phyloP scores from a whole-genome alignment of 768 basidiomycete genomes.

The Rhodosporidiobolus sp. region DNA sequence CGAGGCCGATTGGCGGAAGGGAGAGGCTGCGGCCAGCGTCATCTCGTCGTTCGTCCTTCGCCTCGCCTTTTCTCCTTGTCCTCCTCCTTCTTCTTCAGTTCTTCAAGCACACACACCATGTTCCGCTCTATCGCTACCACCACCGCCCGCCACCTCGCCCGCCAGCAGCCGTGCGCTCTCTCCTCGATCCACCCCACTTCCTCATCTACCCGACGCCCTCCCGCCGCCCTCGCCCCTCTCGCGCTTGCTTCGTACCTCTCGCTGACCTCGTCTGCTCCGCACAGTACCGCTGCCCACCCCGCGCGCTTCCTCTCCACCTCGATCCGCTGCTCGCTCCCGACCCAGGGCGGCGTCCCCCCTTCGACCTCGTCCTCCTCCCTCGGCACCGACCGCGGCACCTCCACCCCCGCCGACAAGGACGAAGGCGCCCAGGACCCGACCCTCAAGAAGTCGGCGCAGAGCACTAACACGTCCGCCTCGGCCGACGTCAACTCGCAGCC shows the following conservation, averaged over 20 bases:
- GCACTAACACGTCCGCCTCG: slow-evolving; percentile 4
- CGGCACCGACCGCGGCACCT: slow-evolving; percentile 1
- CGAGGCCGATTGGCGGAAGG: too few species aligned
- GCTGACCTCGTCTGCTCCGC: background rate
- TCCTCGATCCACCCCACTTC: background rate
- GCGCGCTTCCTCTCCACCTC: background rate
- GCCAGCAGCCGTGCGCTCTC: background rate
- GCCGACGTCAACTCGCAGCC: background rate
- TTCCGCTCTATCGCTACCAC: background rate
- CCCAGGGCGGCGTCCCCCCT: background rate
- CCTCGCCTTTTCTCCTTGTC: too few species aligned
- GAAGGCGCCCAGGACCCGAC: background rate
- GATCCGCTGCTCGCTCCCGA: background rate
- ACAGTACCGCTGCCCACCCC: background rate
- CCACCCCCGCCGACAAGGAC: background rate
- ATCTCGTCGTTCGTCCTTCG: too few species aligned
- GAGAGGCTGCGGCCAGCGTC: too few species aligned
- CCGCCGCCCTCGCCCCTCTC: background rate
- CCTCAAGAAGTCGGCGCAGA: background rate
- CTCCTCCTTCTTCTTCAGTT: background rate
- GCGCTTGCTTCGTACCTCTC: background rate
- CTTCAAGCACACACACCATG: background rate
- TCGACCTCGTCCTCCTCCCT: background rate
- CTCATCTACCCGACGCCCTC: too few species aligned
- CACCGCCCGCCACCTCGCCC: background rate